phyloP scores from a whole-genome alignment of 208 protist genomes.

The Trypanosomatidae sp. region DNA sequence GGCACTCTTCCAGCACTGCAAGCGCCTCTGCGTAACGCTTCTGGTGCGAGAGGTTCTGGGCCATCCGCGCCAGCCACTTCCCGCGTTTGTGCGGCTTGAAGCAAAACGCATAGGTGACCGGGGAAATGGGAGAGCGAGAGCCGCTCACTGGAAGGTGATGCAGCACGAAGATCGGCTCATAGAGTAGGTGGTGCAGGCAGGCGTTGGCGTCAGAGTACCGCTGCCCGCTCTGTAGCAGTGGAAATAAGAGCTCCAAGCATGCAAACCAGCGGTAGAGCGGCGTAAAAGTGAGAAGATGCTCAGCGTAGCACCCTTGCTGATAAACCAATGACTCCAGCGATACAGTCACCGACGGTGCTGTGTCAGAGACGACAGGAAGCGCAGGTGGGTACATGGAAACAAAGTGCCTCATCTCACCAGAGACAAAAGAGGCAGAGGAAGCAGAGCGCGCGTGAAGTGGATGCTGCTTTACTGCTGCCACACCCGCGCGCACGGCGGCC shows the following conservation, averaged over 20 bases:
- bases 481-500: conserved; percentile 17
- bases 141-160: conserved; percentile 13
- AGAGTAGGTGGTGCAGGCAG: conserved; percentile 54
- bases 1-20: conserved; percentile 43
- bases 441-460: background rate
- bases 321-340: conserved; percentile 34
- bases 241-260: conserved; percentile 65
- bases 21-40: conserved; percentile 47
- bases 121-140: background rate
- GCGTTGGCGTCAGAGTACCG: conserved; percentile 62
- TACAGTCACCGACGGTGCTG: background rate
- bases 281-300: conserved; percentile 69
- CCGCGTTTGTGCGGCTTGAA: conserved; percentile 67
- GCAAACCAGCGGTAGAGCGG: conserved; percentile 72
- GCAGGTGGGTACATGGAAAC: background rate
- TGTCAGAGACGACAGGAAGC: background rate
- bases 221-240: conserved; percentile 48
- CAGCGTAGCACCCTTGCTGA: conserved; percentile 39
- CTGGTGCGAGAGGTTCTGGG: conserved; percentile 54
- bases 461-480: conserved; percentile 25
- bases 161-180: conserved; percentile 56
- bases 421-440: background rate
- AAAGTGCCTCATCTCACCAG: background rate
- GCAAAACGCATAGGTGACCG: conserved; percentile 41
- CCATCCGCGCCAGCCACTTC: conserved; percentile 63